These are phyloP conservation scores for Kurtzmaniella natalensis DNA, from an alignment of 1,139 yeast genomes.

Conservation along the genomic window DNA sequence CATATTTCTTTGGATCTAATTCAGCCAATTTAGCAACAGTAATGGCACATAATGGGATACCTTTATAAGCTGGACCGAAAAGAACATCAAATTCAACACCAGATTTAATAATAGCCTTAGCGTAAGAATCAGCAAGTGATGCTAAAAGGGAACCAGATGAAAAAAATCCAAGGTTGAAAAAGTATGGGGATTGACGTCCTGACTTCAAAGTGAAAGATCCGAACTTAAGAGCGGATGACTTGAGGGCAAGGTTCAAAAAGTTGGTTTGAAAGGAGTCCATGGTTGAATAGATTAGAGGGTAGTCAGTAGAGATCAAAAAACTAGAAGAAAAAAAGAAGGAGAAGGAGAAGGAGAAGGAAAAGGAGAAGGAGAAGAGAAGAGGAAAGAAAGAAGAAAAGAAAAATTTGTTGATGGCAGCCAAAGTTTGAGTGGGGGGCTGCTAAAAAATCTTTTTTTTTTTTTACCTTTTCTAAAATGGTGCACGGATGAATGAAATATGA, in stretches of 20 bases:
- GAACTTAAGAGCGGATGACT: constrained; percentile 76
- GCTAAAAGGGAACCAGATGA: constrained; percentile 75
- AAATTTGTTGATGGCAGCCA: no score
- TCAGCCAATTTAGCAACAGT: constrained; percentile 91
- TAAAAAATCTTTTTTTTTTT: no score
- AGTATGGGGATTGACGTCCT: constrained; percentile 93
- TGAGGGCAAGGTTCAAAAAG: constrained; percentile 78
- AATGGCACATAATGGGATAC: constrained; percentile 91
- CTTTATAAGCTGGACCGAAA: constrained; percentile 98
- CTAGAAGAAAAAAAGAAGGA: constrained; percentile 2
- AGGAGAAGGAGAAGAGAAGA: constrained; percentile 3
- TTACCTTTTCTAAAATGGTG: no score
- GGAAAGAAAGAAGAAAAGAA: not conserved
- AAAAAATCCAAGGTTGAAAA: constrained; percentile 90
- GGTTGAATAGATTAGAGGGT: not conserved
- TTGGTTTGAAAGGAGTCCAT: constrained; percentile 50
- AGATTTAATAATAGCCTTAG: constrained; percentile 76
- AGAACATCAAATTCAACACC: constrained; percentile 83
- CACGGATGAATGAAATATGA: no score
- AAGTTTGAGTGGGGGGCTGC: no score
- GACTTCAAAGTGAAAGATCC: constrained; percentile 88
- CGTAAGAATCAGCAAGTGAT: constrained; percentile 81
- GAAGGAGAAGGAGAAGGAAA: constrained; percentile 5
- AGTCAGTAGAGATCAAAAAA: constrained; percentile 1
- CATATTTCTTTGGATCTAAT: constrained; percentile 73